These are phyloP conservation scores for Tetracentron sinense DNA, from an alignment of 164 flowering plant genomes.

Conservation along the genomic window DNA sequence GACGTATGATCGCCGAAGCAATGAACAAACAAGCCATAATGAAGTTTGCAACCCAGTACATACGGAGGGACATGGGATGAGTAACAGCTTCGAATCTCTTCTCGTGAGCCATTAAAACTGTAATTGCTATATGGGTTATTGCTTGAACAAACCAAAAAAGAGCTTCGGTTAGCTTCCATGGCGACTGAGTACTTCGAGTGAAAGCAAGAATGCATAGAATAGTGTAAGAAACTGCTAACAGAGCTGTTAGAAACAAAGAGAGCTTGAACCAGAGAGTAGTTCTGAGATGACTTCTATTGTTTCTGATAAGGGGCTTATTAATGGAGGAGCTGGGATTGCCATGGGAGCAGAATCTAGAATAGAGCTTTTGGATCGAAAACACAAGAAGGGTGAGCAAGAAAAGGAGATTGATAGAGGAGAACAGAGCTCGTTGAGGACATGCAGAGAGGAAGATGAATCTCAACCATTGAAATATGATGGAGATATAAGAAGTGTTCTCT, in stretches of 20 bases:
- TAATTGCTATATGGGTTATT: slow-evolving; percentile 40
- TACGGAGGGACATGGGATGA: slow-evolving; percentile 67
- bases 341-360: slow-evolving; percentile 29
- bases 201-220: slow-evolving; percentile 45
- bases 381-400: slow-evolving; percentile 46
- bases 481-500: slow-evolving; percentile 10
- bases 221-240: slow-evolving; percentile 38
- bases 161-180: slow-evolving; percentile 54
- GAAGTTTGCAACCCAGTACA: slow-evolving; percentile 60
- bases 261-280: slow-evolving; percentile 53
- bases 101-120: slow-evolving; percentile 58
- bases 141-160: slow-evolving; percentile 61
- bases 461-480: slow-evolving; percentile 48
- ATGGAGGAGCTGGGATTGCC: slow-evolving; percentile 21
- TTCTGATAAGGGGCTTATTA: slow-evolving; percentile 33
- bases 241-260: slow-evolving; percentile 34
- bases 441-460: slow-evolving; percentile 77
- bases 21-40: slow-evolving; percentile 36
- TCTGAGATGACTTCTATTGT: slow-evolving; percentile 17
- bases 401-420: slow-evolving; percentile 45
- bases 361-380: slow-evolving; percentile 43
- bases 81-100: slow-evolving; percentile 52
- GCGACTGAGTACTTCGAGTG: slow-evolving; percentile 10
- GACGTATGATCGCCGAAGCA: slow-evolving; percentile 43
- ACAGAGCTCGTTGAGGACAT: slow-evolving; percentile 71